Base-by-base conservation (phyloP, 2,329 filamentous ascomycete genomes). In the Fusarium annulatum region DNA sequence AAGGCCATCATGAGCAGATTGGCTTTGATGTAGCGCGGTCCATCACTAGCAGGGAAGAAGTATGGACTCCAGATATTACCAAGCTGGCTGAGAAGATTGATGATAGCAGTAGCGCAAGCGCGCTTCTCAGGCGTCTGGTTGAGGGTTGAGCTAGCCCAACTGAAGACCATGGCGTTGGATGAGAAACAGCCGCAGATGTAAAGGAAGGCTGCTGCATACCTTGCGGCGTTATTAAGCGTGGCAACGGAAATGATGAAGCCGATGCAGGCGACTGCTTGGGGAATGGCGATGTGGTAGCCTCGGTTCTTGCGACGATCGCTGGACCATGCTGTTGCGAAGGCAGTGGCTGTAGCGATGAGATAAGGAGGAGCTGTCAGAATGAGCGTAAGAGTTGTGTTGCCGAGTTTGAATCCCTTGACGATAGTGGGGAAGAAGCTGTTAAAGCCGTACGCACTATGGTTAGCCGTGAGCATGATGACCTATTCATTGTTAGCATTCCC, bases 1-100 rank as follows among this genome's bases (percentile, higher is more conserved):
- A 72, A 72, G 0, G 46, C 62, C 69, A 72, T 72, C 76, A 78
- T 79, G 10, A 79, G 49, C 0, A 79, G 52, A 21, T 74, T 77
- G 2, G 77, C 77, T 38, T 72, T 69, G 7, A 64, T 26, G 23
- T 78, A 78, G 2, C 76, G 72, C 2, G 77, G 77, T 3, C 73
- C 74, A 26, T 79, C 76, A 9, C 46, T 61, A 5, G 68, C 39
- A 3, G 67, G 69, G 41, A 80, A 80, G 62, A 79, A 80, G 48
- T 79, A 79, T 0, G 78, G 78, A 3, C 76, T 76, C 48, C 75
- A 76, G 21, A 80, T 67, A 43, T 79, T 80, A 2, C 78, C 76
- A 3, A 77, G 61, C 36, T 75, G 74, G 7, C 58, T 53, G 3
- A 76, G 61, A 5, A 78, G 38, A n/a, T 78, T 77, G 23, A 76